Conservation (phyloP, 2,329 filamentous ascomycete species). For the Aspergillus fijiensis region DNA sequence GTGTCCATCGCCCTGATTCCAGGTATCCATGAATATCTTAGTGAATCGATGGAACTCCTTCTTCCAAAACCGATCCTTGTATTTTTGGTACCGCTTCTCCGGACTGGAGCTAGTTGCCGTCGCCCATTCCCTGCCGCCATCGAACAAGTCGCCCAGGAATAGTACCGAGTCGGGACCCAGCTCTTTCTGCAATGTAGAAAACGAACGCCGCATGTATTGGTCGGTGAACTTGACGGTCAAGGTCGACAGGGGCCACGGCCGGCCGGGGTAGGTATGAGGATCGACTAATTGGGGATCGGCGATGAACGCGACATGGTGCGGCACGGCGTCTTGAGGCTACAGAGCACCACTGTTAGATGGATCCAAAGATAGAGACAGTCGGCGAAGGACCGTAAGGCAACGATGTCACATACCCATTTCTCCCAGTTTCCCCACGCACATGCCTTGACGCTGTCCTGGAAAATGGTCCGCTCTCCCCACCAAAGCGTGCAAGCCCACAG, state of each 20-base stretch:
- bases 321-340: slow-evolving; percentile 73
- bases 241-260: slow-evolving; percentile 69
- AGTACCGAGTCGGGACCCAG: slow-evolving; percentile 84
- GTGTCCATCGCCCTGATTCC: slow-evolving; percentile 57
- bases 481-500: slow-evolving; percentile 77
- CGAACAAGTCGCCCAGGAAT: slow-evolving; percentile 92
- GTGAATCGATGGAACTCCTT: slow-evolving; percentile 82
- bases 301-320: slow-evolving; percentile 80
- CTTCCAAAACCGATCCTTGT: slow-evolving; percentile 81
- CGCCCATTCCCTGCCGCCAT: slow-evolving; percentile 93
- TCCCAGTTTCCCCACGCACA: slow-evolving; percentile 91
- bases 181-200: slow-evolving; percentile 70
- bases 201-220: slow-evolving; percentile 82
- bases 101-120: slow-evolving; percentile 62
- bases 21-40: slow-evolving; percentile 76
- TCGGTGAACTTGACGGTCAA: slow-evolving; percentile 75
- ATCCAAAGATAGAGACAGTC: slow-evolving; percentile 2
- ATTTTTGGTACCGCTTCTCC: slow-evolving; percentile 69
- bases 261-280: slow-evolving; percentile 88
- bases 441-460: slow-evolving; percentile 64
- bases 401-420: slow-evolving; percentile 68
- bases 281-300: slow-evolving; percentile 92
- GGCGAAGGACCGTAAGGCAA: not conserved
- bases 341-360: not conserved
- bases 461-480: slow-evolving; percentile 82